Percentiles rank a stretch among this genome's conserved stretches.
phyloP scores from a whole-genome alignment of 2,329 filamentous ascomycete genomes.

The Onygenales sp. region DNA sequence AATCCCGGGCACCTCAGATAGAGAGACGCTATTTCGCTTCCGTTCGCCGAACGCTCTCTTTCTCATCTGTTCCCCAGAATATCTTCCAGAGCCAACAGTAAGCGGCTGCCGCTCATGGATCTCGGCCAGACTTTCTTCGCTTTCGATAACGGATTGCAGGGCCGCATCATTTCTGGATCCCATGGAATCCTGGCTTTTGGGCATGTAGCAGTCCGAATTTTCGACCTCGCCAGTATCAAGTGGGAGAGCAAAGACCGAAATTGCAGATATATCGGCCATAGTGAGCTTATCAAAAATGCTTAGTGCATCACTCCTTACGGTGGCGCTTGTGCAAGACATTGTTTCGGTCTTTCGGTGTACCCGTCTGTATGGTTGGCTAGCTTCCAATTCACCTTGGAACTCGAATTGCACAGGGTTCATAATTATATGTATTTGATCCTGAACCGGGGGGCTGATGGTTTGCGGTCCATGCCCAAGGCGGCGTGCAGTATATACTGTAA shows the following conservation, averaged over 20 bases:
- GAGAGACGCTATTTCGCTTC: too few species aligned
- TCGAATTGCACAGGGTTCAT: neutral
- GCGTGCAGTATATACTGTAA: neutral
- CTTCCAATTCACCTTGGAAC: neutral
- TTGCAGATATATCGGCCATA: neutral
- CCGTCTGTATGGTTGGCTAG: neutral
- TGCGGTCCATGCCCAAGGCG: neutral
- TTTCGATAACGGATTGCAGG: too few species aligned
- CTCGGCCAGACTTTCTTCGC: too few species aligned
- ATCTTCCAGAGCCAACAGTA: too few species aligned
- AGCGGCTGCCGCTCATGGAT: too few species aligned
- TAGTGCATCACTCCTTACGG: neutral
- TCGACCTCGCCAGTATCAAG: neutral
- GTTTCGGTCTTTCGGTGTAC: neutral
- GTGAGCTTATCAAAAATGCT: neutral
- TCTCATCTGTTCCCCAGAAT: too few species aligned
- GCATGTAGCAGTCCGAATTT: neutral
- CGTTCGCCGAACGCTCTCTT: too few species aligned
- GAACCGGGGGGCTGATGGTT: neutral
- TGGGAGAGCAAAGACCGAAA: neutral
- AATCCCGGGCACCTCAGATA: too few species aligned
- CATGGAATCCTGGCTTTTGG: too few species aligned
- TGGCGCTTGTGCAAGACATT: neutral
- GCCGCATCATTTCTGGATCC: too few species aligned
- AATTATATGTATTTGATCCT: neutral